Evolutionary conservation across 305 asterid species (phyloP), one percentile per base, ranked within the genome.

Genomic region (Fraxinus nigra): DNA sequence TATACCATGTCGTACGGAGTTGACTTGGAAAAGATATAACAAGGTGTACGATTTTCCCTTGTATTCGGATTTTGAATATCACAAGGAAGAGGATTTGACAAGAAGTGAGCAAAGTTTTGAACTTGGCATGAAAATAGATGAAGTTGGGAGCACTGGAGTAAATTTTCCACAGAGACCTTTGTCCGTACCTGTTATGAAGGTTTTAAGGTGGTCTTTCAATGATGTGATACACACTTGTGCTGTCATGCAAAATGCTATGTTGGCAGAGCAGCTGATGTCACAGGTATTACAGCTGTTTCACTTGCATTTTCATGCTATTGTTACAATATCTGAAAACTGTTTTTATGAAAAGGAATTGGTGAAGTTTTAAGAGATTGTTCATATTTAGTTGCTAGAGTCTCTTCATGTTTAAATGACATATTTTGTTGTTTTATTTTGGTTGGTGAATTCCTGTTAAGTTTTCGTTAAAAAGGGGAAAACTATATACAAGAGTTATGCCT

Each of bases 181-280:
- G 54, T 77, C 89, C 79, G 35, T 20, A 78, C 84, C 88, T 82
- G 89, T 87, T 84, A 84, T 69, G 88, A 88, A 84, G 84, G 75
- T 89, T 74, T 88, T 95, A 86, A 89, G 88, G 84, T 86, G 90
- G 93, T 93, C 98, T 73, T 90, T 90, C 83, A 88, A 79, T 84
- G 93, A 92, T 79, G 88, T 95, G 63, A 84, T 95, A 76, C 92
- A 90, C 65, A 88, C 93, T 79, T 94, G 97, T 87, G 98, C 93
- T 85, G 80, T 37, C 51, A 83, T 79, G 78, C 84, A 59, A 82
- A 89, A 93, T 81, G 79, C 81, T 83, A 34, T 74, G 82, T 85
- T 94, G 85, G 97, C 97, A 18, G 93, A 91, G 87, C 86, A 86
- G 82, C 89, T 93, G 84, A 85, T 95, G 84, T 83, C 85, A 54